Base-by-base conservation (phyloP, 2,329 filamentous ascomycete genomes). In the Calonectria leucothoes region DNA sequence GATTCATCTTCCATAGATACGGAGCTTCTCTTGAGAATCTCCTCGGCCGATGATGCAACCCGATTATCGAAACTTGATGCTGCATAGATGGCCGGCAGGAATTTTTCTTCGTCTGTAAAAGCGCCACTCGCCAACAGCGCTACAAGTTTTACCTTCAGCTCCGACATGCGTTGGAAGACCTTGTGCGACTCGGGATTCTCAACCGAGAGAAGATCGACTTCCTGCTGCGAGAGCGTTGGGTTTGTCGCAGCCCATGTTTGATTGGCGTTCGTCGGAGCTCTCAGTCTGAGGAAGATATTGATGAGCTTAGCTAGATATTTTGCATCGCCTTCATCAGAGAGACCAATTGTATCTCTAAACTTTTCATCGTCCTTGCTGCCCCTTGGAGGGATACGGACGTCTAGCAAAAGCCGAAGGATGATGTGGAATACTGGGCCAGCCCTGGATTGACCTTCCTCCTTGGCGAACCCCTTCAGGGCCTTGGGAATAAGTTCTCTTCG, bases 11-110 rank as follows among this genome's bases (percentile, higher is more conserved):
- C 96, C 31, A 98, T 86, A 11, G 94, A 92, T 11, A 94, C 90
- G 2, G 91, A 89, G 35, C 91, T 94, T 76, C 96, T 90, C 84
- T 98, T 99, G 76, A 98, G 85, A 63, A 97, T 91, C 79, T 98
- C 95, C 70, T 98, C 95, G 0, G 94, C 96, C n/a, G 95, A 87
- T n/a, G 94, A 92, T 14, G 94, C 92, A 45, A 98, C 92, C 11
- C 93, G 91, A 42, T 93, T 95, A 76, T 98, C 97, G 1, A 92
- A 87, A 83, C 96, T 96, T 0, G 95, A 93, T 31, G 95, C 93
- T 6, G 96, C 95, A 82, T 94, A 95, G 1, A 98, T 85, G 0
- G 95, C 94, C 0, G 96, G 94, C 15, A 98, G 83, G 78, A 98
- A 95, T 37, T 95, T 92, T 81, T 98, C 94, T 0, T 91, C 85